Percentiles rank a stretch among this genome's conserved stretches.
These are phyloP conservation scores for Porpolomopsis calyptriformis DNA, from an alignment of 768 basidiomycete species.

Conservation along the genomic window DNA sequence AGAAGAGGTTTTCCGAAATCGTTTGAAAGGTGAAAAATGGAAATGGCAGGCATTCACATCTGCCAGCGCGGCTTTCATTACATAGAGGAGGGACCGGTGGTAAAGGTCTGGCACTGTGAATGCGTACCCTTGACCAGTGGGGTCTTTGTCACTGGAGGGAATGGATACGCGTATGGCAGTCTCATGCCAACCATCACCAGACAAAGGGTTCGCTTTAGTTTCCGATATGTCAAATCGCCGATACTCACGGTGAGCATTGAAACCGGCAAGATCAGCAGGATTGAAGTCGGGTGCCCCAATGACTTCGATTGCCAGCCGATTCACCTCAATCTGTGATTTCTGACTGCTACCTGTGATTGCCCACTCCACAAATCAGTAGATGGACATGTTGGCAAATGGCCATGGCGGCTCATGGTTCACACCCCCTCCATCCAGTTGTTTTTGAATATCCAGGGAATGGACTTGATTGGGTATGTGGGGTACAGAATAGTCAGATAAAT, in stretches of 20 bases:
- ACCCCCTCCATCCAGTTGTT: too few species aligned
- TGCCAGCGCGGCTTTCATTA: conserved; percentile 16
- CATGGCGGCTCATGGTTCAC: conserved; percentile 2
- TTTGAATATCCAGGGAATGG: neutral
- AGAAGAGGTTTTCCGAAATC: conserved; percentile 15
- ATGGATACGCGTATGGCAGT: conserved; percentile 9
- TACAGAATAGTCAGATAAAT: conserved; percentile 3
- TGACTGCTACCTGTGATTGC: conserved; percentile 8
- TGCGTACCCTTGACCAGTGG: conserved; percentile 9
- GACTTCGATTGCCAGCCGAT: conserved; percentile 9
- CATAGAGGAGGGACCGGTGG: conserved; percentile 16
- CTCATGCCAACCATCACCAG: conserved; percentile 11
- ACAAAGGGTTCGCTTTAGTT: neutral
- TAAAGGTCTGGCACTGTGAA: conserved; percentile 20
- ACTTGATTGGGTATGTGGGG: neutral
- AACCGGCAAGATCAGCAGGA: conserved; percentile 7
- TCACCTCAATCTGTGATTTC: conserved; percentile 3
- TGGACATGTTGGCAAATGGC: conserved; percentile 22
- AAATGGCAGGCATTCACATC: conserved; percentile 9
- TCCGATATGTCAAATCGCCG: conserved; percentile 10
- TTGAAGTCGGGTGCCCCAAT: conserved; percentile 13
- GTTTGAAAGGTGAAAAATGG: conserved; percentile 18
- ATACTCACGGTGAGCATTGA: conserved; percentile 14
- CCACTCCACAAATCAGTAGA: conserved; percentile 15
- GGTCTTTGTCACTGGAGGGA: conserved; percentile 9